These are phyloP conservation scores for Pichia phayaonensis DNA, from an alignment of 805 yeast species.

Conservation along the genomic window DNA sequence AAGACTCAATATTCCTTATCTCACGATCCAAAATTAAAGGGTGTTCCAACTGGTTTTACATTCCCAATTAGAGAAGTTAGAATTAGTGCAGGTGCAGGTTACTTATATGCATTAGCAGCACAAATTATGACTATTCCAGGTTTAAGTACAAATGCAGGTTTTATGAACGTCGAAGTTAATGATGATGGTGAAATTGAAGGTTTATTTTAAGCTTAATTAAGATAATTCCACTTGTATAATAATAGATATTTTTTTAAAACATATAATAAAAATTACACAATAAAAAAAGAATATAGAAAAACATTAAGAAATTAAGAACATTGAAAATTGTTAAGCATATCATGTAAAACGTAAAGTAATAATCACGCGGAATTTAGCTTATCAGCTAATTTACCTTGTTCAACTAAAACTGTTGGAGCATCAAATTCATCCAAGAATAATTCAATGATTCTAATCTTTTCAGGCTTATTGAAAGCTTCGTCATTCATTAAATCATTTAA, in stretches of 20 bases:
- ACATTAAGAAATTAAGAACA: neutral
- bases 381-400: slow-evolving; percentile 53
- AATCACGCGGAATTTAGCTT: slow-evolving; percentile 21
- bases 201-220: slow-evolving; percentile 40
- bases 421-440: slow-evolving; percentile 62
- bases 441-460: slow-evolving; percentile 59
- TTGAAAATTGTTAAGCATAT: neutral
- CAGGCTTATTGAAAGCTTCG: slow-evolving; percentile 42
- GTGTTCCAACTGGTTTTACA: slow-evolving; percentile 73
- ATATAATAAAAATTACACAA: neutral
- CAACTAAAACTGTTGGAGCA: slow-evolving; percentile 58
- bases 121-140: slow-evolving; percentile 86
- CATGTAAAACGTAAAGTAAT: neutral
- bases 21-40: slow-evolving; percentile 75
- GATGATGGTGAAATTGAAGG: slow-evolving; percentile 80
- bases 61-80: slow-evolving; percentile 79
- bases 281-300: neutral
- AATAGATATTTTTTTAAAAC: neutral
- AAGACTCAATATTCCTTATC: slow-evolving; percentile 81
- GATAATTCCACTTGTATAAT: neutral
- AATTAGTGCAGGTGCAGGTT: slow-evolving; percentile 84
- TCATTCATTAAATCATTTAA: slow-evolving; percentile 42
- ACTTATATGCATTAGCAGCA: slow-evolving; percentile 77
- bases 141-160: slow-evolving; percentile 77
- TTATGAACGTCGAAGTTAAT: slow-evolving; percentile 78